Percentiles rank a stretch among this genome's conserved stretches.
Evolutionary conservation across 176 grass and related monocot genomes (phyloP).

Genomic region (Rhynchospora pubera): DNA sequence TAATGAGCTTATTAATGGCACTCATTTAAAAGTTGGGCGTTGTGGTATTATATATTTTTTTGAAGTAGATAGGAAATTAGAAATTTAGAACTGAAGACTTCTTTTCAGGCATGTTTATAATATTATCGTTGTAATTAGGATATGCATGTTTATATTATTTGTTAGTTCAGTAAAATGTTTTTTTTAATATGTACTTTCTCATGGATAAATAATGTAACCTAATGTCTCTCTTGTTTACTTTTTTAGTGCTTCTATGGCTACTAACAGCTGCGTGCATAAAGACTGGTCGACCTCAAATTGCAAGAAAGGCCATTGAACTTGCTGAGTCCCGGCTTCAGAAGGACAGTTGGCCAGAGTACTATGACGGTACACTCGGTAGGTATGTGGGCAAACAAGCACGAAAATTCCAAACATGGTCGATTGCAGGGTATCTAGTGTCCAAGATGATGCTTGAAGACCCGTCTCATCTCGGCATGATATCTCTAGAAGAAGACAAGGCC

Average conservation of each 20-base stretch:
- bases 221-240: constrained; percentile 14
- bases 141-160: background rate
- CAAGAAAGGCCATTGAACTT: constrained; percentile 33
- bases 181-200: background rate
- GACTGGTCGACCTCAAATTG: constrained; percentile 33
- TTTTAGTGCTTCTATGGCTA: constrained; percentile 39
- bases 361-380: constrained; percentile 31
- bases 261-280: constrained; percentile 42
- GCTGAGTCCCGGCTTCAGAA: constrained; percentile 30
- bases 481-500: constrained; percentile 38
- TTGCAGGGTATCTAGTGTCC: constrained; percentile 40
- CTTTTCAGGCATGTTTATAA: background rate
- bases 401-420: constrained; percentile 40
- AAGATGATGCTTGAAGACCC: constrained; percentile 47
- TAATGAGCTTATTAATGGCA: background rate
- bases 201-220: background rate
- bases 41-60: background rate
- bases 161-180: background rate
- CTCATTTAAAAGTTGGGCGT: background rate
- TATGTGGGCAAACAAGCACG: constrained; percentile 36
- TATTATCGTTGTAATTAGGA: background rate
- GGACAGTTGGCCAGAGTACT: constrained; percentile 35
- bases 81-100: background rate
- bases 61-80: background rate
- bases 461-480: constrained; percentile 32